Evolutionary conservation across 2,329 filamentous ascomycete genomes (phyloP).

Genomic region (Zasmidium cellare): DNA sequence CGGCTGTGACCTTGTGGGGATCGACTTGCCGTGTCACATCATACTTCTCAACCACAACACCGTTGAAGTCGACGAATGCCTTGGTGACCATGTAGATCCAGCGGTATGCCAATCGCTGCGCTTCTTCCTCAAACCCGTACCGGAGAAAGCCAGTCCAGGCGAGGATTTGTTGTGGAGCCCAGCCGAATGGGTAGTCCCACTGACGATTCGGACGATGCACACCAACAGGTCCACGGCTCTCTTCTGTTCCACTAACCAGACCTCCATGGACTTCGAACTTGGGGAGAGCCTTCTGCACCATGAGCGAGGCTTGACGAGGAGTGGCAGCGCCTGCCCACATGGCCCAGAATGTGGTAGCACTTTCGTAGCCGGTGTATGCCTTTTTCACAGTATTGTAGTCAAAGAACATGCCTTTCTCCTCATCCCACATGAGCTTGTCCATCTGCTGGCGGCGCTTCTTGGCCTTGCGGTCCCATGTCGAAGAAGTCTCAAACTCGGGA

Average conservation of each 20-base stretch:
- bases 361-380: conserved; percentile 81
- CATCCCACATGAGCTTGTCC: conserved; percentile 92
- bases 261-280: conserved; percentile 87
- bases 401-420: conserved; percentile 92
- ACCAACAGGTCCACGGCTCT: conserved; percentile 78
- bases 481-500: conserved; percentile 73
- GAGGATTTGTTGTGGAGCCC: conserved; percentile 98
- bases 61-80: conserved; percentile 97
- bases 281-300: conserved; percentile 80
- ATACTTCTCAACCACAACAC: conserved; percentile 98
- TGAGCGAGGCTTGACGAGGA: conserved; percentile 78
- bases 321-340: conserved; percentile 92
- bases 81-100: conserved; percentile 99
- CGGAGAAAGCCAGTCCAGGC: conserved; percentile 91
- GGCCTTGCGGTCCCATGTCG: conserved; percentile 86
- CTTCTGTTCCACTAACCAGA: conserved; percentile 82
- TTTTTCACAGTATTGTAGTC: conserved; percentile 89
- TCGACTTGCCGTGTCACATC: conserved; percentile 89
- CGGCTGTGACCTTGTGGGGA: conserved; percentile 90
- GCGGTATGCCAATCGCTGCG: conserved; percentile 86
- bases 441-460: conserved; percentile 81
- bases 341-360: conserved; percentile 92
- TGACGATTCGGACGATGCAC: conserved; percentile 88
- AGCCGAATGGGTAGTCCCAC: conserved; percentile 98
- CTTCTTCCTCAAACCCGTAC: conserved; percentile 89